Evolutionary conservation across 2,329 filamentous ascomycete species (phyloP), one percentile per base, ranked within the genome.

Genomic region (Aspergillus viridinutans): DNA sequence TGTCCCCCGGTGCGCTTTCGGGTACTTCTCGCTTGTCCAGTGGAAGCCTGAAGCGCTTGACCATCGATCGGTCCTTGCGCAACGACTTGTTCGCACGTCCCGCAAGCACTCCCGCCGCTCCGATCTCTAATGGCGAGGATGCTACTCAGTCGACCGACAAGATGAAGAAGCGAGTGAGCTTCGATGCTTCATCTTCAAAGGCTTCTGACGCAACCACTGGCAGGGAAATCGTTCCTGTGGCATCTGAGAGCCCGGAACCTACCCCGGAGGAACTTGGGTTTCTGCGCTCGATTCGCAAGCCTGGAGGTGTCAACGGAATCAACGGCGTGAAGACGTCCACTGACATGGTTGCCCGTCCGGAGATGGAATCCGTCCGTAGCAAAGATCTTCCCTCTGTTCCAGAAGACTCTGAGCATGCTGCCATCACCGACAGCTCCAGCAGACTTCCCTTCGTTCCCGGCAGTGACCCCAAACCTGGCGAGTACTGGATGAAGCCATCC

Each of bases 41-140:
- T 69, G 83, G 82, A 50, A 90, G 84, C 69, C 85, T 96, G 65
- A 97, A 97, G 79, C 92, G 92, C 73, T 83, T 99, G 56, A 89
- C 92, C 53, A 97, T 99, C 71, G 95, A 97, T 75, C 88, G 91
- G 61, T 89, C 88, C 63, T 81, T 99, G 70, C 85, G 90, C 54
- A 92, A 77, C 25, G 81, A 86, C 60, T 73, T 87, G 1, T 87
- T 87, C 66, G 72, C 74, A 32, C 76, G 76, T 50, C 68, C 74
- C 26, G 57, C 72, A 47, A 68, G 70, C 56, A 67, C 72, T 4
- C 69, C 74, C 7, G 61, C 71, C 26, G 60, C 66, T 14, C 56
- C 67, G 1, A 65, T 74, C 42, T 72, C 72, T 21, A 73, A 76
- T 58, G 74, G 72, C 3, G 73, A 74, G 17, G 73, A 81, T 60